These are phyloP conservation scores for Botrytis hyacinthi DNA, from an alignment of 2,329 filamentous ascomycete species.

Conservation along the genomic window DNA sequence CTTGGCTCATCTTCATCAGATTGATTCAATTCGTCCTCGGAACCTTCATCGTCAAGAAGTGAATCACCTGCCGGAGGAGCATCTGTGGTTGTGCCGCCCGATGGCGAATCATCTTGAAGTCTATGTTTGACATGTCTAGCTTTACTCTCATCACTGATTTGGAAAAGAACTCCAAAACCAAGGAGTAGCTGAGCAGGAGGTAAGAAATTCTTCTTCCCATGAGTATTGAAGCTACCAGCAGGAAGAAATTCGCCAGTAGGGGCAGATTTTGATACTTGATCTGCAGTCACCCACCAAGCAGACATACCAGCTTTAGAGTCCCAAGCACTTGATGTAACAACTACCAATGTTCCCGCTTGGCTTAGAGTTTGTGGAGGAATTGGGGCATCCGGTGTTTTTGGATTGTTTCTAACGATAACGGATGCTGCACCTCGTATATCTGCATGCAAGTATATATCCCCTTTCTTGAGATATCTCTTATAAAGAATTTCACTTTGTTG, in stretches of 20 bases:
- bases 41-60: constrained; percentile 2
- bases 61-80: not conserved
- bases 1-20: constrained; percentile 32
- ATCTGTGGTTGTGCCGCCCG: not conserved
- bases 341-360: constrained; percentile 81
- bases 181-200: constrained; percentile 84
- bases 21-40: constrained; percentile 27
- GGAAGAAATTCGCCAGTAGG: constrained; percentile 77
- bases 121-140: constrained; percentile 75
- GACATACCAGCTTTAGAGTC: constrained; percentile 95
- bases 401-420: constrained; percentile 89
- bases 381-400: constrained; percentile 72
- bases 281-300: constrained; percentile 90
- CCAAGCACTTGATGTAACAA: constrained; percentile 88
- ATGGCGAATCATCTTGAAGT: constrained; percentile 43
- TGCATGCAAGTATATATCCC: constrained; percentile 89
- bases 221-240: constrained; percentile 74
- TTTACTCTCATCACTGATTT: constrained; percentile 84
- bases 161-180: constrained; percentile 84
- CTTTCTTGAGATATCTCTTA: constrained; percentile 77
- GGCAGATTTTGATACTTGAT: constrained; percentile 86
- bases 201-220: constrained; percentile 86
- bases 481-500: constrained; percentile 94
- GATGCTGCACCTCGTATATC: constrained; percentile 80
- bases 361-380: constrained; percentile 89